phyloP scores from a whole-genome alignment of 768 basidiomycete species.

The Suillus ampliporus region DNA sequence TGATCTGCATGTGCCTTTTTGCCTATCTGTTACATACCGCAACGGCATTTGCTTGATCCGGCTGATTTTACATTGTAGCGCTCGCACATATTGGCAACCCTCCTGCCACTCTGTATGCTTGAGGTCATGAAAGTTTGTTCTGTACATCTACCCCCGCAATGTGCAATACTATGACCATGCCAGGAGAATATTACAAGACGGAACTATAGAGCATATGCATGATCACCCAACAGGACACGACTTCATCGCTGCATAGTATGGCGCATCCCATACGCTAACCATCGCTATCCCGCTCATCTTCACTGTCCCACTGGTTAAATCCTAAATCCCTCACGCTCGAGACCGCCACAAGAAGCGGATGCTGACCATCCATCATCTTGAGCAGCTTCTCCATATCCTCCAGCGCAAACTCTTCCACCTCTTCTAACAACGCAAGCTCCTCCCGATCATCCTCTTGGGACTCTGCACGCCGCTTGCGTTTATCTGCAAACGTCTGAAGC shows the following conservation, averaged over 20 bases:
- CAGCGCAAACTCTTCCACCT: slow-evolving; percentile 82
- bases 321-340: slow-evolving; percentile 76
- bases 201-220: background rate
- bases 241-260: background rate
- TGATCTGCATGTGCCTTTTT: background rate
- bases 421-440: slow-evolving; percentile 74
- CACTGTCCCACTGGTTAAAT: slow-evolving; percentile 53
- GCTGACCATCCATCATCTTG: slow-evolving; percentile 56
- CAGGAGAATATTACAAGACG: background rate
- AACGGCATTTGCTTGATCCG: background rate
- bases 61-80: slow-evolving; percentile 1
- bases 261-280: slow-evolving; percentile 12
- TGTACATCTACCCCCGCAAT: background rate
- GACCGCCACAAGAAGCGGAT: slow-evolving; percentile 72
- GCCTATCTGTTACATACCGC: background rate
- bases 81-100: background rate
- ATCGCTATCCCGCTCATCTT: slow-evolving; percentile 47
- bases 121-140: background rate
- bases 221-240: background rate
- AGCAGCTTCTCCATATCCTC: slow-evolving; percentile 81
- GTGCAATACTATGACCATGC: slow-evolving; percentile 4
- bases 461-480: slow-evolving; percentile 59
- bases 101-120: background rate
- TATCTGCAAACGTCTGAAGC: slow-evolving; percentile 70
- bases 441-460: slow-evolving; percentile 62